phyloP scores from a whole-genome alignment of 345 rosid species.

The Trapa bicornis region DNA sequence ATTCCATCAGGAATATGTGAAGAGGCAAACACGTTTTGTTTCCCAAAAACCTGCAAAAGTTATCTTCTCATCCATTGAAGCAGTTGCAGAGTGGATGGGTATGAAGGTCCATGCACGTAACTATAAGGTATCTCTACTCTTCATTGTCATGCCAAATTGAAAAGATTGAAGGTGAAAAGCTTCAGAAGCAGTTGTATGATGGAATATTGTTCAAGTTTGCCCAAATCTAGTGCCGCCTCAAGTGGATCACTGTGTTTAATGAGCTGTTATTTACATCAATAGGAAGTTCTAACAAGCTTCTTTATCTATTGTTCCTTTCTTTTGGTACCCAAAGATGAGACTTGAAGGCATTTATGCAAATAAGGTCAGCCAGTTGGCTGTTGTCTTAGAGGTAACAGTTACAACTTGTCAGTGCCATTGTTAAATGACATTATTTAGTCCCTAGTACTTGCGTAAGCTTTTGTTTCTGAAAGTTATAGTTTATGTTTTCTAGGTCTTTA shows the following conservation, averaged over 20 bases:
- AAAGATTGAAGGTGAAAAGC: background rate
- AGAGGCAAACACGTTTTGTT: too few relatives aligned
- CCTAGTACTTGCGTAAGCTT: too few relatives aligned
- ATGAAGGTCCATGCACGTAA: slow-evolving; percentile 52
- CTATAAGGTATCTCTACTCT: slow-evolving; percentile 46
- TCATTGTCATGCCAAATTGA: background rate
- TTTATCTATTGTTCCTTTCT: background rate
- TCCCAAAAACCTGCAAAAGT: too few relatives aligned
- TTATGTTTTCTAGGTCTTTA: slow-evolving; percentile 36
- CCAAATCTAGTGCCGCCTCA: background rate
- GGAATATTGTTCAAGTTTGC: too few relatives aligned
- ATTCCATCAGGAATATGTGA: slow-evolving; percentile 49
- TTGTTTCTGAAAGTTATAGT: background rate
- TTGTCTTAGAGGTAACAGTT: slow-evolving; percentile 56
- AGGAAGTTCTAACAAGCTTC: background rate
- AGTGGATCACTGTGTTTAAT: background rate
- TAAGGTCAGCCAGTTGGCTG: slow-evolving; percentile 52
- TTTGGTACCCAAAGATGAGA: slow-evolving; percentile 37
- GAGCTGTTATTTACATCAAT: background rate
- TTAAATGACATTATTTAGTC: background rate
- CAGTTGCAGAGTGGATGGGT: slow-evolving; percentile 53
- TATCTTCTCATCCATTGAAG: slow-evolving; percentile 55
- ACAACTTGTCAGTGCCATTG: slow-evolving; percentile 2
- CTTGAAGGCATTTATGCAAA: slow-evolving; percentile 51
- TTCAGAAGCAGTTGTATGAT: too few relatives aligned